A percentile compares a stretch with the other conserved stretches of the same genome.
Conservation (phyloP, 129 eudicot species). For the Oenanthe sinensis region DNA sequence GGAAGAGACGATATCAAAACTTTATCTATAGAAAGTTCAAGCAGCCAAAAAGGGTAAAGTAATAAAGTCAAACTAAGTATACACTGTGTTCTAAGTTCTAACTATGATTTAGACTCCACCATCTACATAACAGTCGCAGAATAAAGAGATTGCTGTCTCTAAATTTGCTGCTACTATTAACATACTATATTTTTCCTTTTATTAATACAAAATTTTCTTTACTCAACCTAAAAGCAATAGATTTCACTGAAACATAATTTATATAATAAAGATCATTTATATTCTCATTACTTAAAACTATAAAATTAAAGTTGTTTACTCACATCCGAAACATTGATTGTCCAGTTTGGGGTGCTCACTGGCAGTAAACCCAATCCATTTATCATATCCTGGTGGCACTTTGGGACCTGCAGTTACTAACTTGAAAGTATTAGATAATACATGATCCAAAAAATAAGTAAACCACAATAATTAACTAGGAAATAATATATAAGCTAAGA, state of each 20-base stretch:
- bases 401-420: slow-evolving; percentile 25
- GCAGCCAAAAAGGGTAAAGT: neutral
- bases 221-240: neutral
- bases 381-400: slow-evolving; percentile 21
- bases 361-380: slow-evolving; percentile 22
- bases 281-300: neutral
- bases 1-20: slow-evolving; percentile 9
- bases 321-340: slow-evolving; percentile 35
- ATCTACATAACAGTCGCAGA: neutral
- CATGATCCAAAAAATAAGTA: neutral
- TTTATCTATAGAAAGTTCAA: neutral
- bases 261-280: neutral
- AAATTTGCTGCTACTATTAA: neutral
- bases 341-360: slow-evolving; percentile 26
- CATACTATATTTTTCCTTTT: neutral
- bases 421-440: neutral
- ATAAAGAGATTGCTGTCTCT: neutral
- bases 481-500: neutral
- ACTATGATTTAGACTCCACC: neutral
- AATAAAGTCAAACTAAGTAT: neutral
- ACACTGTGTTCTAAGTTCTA: neutral
- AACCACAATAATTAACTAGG: neutral
- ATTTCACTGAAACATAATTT: neutral
- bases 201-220: neutral
- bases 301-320: slow-evolving; percentile 15